phyloP scores from a whole-genome alignment of 805 yeast species.

The Metschnikowia shivogae region DNA sequence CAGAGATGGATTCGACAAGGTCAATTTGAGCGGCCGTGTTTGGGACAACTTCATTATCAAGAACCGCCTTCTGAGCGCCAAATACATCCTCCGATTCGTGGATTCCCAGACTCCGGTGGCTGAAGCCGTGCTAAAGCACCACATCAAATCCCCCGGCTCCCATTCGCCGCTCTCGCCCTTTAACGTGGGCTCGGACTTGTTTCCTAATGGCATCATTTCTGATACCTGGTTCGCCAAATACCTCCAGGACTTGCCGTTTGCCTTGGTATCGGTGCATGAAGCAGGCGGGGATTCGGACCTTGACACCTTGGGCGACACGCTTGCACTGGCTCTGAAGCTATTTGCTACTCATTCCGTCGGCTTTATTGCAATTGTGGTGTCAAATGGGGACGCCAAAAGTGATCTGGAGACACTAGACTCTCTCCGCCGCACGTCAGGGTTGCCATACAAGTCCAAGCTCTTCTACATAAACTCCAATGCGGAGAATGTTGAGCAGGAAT shows the following conservation, averaged over 20 bases:
- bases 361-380: conserved; percentile 25
- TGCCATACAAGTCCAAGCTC: conserved; percentile 30
- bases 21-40: conserved; percentile 16
- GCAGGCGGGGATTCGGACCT: conserved; percentile 11
- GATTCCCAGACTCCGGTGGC: conserved; percentile 5
- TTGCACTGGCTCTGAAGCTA: conserved; percentile 10
- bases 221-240: conserved; percentile 36
- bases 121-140: conserved; percentile 5
- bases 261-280: conserved; percentile 20
- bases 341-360: conserved; percentile 9
- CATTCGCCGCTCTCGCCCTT: conserved; percentile 39
- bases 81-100: conserved; percentile 24
- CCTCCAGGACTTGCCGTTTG: conserved; percentile 28
- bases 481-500: conserved; percentile 22
- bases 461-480: conserved; percentile 15
- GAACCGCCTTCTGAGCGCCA: conserved; percentile 31
- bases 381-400: conserved; percentile 11
- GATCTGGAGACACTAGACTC: conserved; percentile 23
- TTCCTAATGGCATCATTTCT: conserved; percentile 28
- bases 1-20: conserved; percentile 10
- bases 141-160: conserved; percentile 4
- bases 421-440: conserved; percentile 26
- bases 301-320: conserved; percentile 12
- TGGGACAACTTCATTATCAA: conserved; percentile 40
- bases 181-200: conserved; percentile 24